Evolutionary conservation across 768 basidiomycete genomes (phyloP), one percentile per base, ranked within the genome.

Genomic region (Crepidotus variabilis): DNA sequence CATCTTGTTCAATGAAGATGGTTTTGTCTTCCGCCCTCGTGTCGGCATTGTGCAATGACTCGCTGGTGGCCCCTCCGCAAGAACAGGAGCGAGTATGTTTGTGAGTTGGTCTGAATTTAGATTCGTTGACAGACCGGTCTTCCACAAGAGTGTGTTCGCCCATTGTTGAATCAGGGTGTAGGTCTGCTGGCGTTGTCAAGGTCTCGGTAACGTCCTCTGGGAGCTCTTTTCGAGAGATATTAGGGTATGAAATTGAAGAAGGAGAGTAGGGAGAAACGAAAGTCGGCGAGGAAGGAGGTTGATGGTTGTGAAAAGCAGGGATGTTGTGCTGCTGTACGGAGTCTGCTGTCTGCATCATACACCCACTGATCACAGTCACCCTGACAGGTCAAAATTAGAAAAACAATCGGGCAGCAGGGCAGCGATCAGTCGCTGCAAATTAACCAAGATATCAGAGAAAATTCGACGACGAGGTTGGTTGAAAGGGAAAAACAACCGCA

Each of bases 1-100:
- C 63, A 32, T 59, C 55, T 7, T 57, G 62, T 24, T 62, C 62
- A 20, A 63, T 55, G n/a, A 62, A 46, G 7, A 62, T 54, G n/a
- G 59, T 57, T 33, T 60, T 60, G 28, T 60, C 55, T 46, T 56
- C 57, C 3, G 24, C 45, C 21, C 52, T 43, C 5, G 51, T 18
- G 34, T 55, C 39, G 50, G 45, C 11, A 5, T 3, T 20, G 18
- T 43, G 13, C 5, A 43, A 20, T 5, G 39, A 43, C 39, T 43
- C 39, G 39, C 39, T 43, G 13, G 39, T 20, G 11, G 39, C 39
- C 2, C 39, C 39, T 3, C 39, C 39, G 39, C 39, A 43, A 11
- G 39, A 43, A 11, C 39, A 43, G 4, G 39, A 43, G 39, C 18
- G 39, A 5, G 39, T 43, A 43, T 43, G 39, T 20, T 43, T 43